Evolutionary conservation across 1,139 yeast species (phyloP).

Genomic region (Hyphopichia buzzinii): DNA sequence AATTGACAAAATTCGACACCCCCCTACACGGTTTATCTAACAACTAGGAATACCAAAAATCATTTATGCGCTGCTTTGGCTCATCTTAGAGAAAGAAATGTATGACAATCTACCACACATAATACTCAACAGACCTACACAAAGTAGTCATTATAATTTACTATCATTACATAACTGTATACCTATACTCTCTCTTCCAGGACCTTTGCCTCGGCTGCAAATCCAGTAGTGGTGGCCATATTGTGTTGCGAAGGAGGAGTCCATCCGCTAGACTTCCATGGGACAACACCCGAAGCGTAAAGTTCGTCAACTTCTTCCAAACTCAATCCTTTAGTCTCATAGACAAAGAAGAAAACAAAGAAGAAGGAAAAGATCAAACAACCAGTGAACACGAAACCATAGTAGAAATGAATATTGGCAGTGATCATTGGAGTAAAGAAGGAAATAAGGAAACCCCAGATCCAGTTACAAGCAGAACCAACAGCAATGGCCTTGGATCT

Average conservation of each 20-base stretch:
- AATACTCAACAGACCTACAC: not conserved
- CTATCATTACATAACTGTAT: no score
- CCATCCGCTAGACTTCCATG: conserved; percentile 48
- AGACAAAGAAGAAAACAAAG: conserved; percentile 56
- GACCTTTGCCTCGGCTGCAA: conserved; percentile 27
- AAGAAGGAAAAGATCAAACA: conserved; percentile 57
- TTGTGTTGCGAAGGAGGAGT: conserved; percentile 35
- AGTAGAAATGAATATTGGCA: conserved; percentile 41
- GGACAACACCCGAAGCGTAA: conserved; percentile 43
- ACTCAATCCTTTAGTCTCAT: conserved; percentile 65
- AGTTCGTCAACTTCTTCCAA: conserved; percentile 69
- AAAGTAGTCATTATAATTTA: no score
- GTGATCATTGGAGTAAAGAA: conserved; percentile 73
- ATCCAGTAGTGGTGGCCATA: conserved; percentile 32
- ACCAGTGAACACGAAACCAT: conserved; percentile 76
- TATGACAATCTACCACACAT: not conserved
- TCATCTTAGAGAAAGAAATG: not conserved
- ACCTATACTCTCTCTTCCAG: conserved; percentile 10
- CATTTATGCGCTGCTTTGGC: no score
- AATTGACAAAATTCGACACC: no score
- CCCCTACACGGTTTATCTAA: no score
- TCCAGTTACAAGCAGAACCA: conserved; percentile 76
- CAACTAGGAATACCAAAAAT: no score
- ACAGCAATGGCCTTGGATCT: conserved; percentile 78
- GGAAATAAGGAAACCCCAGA: conserved; percentile 74